Evolutionary conservation across 345 rosid genomes (phyloP).

Genomic region (Lumnitzera littorea): DNA sequence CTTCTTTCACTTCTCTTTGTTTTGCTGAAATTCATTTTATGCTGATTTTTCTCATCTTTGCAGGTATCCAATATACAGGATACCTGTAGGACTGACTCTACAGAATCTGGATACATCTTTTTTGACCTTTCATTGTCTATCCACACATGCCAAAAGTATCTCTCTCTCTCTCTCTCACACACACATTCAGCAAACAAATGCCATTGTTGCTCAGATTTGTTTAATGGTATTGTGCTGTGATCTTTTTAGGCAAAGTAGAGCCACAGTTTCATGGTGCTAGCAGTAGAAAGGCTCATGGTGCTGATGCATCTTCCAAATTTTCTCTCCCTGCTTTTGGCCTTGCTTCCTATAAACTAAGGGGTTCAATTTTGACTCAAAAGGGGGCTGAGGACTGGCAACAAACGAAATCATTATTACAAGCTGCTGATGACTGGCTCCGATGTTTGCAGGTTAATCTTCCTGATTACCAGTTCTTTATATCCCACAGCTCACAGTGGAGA

Average conservation of each 20-base stretch:
- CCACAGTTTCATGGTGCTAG: slow-evolving; percentile 15
- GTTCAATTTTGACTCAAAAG: slow-evolving; percentile 45
- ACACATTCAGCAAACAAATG: not conserved
- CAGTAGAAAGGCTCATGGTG: slow-evolving; percentile 26
- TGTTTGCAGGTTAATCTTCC: slow-evolving; percentile 38
- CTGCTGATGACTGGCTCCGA: slow-evolving; percentile 46
- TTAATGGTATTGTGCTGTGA: slow-evolving; percentile 1
- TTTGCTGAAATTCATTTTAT: slow-evolving; percentile 5
- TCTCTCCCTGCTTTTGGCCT: slow-evolving; percentile 61
- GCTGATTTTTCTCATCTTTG: slow-evolving; percentile 8
- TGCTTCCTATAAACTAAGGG: slow-evolving; percentile 59
- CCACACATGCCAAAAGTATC: slow-evolving; percentile 46
- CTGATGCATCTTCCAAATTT: slow-evolving; percentile 29
- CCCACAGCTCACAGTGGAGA: slow-evolving; percentile 36
- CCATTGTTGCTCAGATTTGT: not conserved
- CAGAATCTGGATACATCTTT: slow-evolving; percentile 78
- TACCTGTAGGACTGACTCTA: slow-evolving; percentile 64
- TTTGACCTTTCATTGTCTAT: slow-evolving; percentile 68
- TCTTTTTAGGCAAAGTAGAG: slow-evolving; percentile 27
- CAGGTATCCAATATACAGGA: slow-evolving; percentile 91
- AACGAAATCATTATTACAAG: slow-evolving; percentile 27
- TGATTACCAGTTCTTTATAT: slow-evolving; percentile 46
- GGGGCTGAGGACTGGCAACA: slow-evolving; percentile 36
- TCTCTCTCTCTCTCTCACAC: slow-evolving; percentile 4
- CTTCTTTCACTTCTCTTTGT: slow-evolving; percentile 1